phyloP scores from a whole-genome alignment of 1,139 yeast species.

The Debaryomycetaceae sp. region DNA sequence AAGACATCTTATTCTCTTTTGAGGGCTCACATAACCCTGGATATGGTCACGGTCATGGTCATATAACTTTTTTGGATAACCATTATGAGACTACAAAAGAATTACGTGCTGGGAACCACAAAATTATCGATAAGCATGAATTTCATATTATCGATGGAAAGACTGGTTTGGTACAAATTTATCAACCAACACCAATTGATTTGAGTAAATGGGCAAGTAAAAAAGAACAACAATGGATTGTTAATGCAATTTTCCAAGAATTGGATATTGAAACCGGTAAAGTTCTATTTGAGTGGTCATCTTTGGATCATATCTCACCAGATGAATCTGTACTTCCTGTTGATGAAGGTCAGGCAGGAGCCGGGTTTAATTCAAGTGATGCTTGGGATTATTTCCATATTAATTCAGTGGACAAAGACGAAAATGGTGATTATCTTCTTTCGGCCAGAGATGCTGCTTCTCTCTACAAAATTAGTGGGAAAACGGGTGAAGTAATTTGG shows the following conservation, averaged over 20 bases:
- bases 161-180: constrained; percentile 27
- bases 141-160: constrained; percentile 26
- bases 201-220: constrained; percentile 22
- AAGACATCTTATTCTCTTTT: constrained; percentile 25
- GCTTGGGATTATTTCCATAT: constrained; percentile 45
- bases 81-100: constrained; percentile 25
- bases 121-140: constrained; percentile 31
- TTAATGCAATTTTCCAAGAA: constrained; percentile 32
- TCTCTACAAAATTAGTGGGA: constrained; percentile 32
- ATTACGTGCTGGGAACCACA: constrained; percentile 29
- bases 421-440: constrained; percentile 30
- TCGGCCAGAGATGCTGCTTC: constrained; percentile 36
- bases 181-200: constrained; percentile 27
- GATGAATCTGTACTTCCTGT: constrained; percentile 25
- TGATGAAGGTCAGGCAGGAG: constrained; percentile 26
- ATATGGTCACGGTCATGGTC: constrained; percentile 39
- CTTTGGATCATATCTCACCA: constrained; percentile 34
- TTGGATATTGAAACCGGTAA: constrained; percentile 33
- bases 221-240: constrained; percentile 28
- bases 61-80: constrained; percentile 25
- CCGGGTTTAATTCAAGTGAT: constrained; percentile 28
- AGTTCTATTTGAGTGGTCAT: constrained; percentile 35
- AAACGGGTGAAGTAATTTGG: constrained; percentile 35
- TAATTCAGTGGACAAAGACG: constrained; percentile 39
- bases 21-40: constrained; percentile 31